Evolutionary conservation across 2,329 filamentous ascomycete genomes (phyloP).

Genomic region (Ilyonectria robusta): DNA sequence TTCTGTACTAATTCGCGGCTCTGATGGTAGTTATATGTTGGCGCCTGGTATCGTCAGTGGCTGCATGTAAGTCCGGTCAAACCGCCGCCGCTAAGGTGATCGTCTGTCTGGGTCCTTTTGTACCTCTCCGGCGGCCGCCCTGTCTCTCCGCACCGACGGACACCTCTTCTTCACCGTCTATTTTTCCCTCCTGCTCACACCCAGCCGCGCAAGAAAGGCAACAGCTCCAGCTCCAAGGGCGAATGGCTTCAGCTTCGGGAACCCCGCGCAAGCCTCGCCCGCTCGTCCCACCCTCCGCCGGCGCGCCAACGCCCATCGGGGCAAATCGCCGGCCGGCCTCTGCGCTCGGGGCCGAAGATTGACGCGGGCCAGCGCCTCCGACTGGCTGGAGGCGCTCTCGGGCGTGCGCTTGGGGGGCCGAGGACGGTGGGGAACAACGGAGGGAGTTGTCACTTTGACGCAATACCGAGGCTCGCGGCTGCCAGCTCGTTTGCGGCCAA

Average conservation of each 20-base stretch:
- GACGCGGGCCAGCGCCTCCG: constrained; percentile 10
- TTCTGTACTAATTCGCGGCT: too few species aligned
- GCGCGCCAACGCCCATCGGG: constrained; percentile 45
- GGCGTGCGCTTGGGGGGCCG: not conserved
- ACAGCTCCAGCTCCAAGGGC: not conserved
- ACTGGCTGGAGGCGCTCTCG: constrained; percentile 3
- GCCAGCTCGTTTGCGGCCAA: not conserved
- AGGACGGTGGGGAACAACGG: not conserved
- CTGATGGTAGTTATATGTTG: too few species aligned
- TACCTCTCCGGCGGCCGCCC: not conserved
- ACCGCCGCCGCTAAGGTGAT: not conserved
- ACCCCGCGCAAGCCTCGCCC: constrained; percentile 27
- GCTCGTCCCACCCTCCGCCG: constrained; percentile 24
- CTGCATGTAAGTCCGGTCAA: not conserved
- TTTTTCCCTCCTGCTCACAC: not conserved
- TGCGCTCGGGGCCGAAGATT: constrained; percentile 8
- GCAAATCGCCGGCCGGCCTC: constrained; percentile 40
- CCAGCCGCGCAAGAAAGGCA: not conserved
- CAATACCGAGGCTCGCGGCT: constrained; percentile 32
- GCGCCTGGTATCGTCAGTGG: too few species aligned
- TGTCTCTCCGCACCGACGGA: not conserved
- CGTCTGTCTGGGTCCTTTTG: not conserved
- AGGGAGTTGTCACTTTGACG: not conserved
- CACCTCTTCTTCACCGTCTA: not conserved
- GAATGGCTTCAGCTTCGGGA: constrained; percentile 26